These are phyloP conservation scores for Hymenotorrendiella dingleyae DNA, from an alignment of 2,329 filamentous ascomycete species.

Conservation along the genomic window DNA sequence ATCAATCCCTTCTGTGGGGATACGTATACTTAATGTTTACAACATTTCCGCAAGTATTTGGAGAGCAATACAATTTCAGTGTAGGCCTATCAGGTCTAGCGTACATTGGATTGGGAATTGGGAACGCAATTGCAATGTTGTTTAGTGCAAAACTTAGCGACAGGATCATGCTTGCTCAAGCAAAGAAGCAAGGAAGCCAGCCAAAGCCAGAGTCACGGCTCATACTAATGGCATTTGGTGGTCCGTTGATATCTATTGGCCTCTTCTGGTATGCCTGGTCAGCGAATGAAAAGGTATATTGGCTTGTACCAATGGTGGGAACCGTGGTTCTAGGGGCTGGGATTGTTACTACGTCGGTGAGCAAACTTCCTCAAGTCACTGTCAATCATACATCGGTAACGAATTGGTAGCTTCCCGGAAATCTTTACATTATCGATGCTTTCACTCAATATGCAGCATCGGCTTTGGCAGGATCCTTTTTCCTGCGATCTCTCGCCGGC, in stretches of 20 bases:
- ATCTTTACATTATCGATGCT: constrained; percentile 30
- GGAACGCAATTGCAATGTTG: constrained; percentile 21
- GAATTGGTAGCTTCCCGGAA: not conserved
- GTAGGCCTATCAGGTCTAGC: constrained; percentile 30
- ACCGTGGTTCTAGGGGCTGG: no score
- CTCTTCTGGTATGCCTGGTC: no score
- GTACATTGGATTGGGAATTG: constrained; percentile 33
- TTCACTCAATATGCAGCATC: constrained; percentile 30
- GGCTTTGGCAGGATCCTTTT: constrained; percentile 31
- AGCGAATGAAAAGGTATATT: no score
- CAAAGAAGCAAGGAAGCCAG: no score
- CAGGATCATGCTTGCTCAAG: no score
- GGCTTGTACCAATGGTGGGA: no score
- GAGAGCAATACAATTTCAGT: constrained; percentile 29
- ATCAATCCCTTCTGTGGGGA: constrained; percentile 40
- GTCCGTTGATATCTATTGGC: no score
- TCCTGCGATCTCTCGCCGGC: constrained; percentile 25
- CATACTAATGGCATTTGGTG: no score
- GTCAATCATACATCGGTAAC: not conserved
- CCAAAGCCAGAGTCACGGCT: no score
- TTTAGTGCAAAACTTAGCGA: no score
- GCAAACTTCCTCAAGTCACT: no score
- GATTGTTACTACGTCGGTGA: no score
- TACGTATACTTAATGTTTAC: constrained; percentile 16
- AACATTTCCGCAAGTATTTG: constrained; percentile 12